phyloP scores from a whole-genome alignment of 257 asterid species.

The Salvia hispanica region DNA sequence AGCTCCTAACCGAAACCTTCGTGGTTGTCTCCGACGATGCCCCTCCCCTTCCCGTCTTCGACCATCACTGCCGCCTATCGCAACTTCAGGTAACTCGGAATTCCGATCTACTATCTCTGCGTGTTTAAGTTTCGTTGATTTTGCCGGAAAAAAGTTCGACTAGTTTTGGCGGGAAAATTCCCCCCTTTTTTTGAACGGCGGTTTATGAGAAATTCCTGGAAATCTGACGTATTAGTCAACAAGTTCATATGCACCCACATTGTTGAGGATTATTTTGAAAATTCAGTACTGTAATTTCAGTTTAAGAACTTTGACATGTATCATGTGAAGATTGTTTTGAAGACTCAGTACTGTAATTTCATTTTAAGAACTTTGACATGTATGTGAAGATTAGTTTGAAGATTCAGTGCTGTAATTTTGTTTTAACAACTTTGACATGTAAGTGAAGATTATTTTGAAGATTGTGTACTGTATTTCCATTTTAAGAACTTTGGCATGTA shows the following conservation, averaged over 20 bases:
- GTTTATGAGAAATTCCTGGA: neutral
- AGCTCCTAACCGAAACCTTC: slow-evolving; percentile 57
- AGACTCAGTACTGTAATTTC: too few relatives aligned
- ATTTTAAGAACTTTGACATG: neutral
- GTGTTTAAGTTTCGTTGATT: neutral
- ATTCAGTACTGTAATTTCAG: too few relatives aligned
- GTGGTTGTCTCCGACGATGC: slow-evolving; percentile 51
- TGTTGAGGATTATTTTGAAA: too few relatives aligned
- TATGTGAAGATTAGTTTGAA: too few relatives aligned
- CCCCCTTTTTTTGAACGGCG: neutral
- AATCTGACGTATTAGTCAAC: neutral
- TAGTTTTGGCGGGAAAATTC: neutral
- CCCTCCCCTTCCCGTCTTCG: neutral
- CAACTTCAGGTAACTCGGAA: slow-evolving; percentile 8
- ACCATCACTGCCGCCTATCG: neutral
- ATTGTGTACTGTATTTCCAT: neutral
- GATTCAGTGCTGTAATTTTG: too few relatives aligned
- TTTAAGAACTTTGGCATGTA: neutral
- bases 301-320: neutral
- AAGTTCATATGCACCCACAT: too few relatives aligned
- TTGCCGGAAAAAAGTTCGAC: neutral
- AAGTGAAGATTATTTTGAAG: neutral
- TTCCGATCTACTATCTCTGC: neutral
- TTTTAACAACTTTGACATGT: too few relatives aligned
- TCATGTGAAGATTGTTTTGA: too few relatives aligned